Evolutionary conservation across 441 rosid species (phyloP).

Genomic region (Daphne laureola): DNA sequence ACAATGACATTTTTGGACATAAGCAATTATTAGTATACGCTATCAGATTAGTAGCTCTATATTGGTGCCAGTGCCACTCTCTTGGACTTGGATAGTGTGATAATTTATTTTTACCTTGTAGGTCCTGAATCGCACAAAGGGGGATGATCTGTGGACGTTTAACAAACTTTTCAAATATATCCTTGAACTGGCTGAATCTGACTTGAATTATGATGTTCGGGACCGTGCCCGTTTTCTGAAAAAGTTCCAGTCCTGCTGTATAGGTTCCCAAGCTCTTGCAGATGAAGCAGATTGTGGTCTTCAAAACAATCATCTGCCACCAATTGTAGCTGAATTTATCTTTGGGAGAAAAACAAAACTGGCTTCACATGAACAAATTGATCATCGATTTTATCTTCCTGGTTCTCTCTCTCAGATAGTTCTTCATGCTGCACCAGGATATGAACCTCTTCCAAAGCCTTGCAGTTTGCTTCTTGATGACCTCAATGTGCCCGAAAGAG

Average conservation of each 20-base stretch:
- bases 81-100: not conserved
- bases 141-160: conserved; percentile 42
- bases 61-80: not conserved
- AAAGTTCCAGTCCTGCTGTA: conserved; percentile 42
- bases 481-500: conserved; percentile 29
- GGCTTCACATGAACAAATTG: conserved; percentile 31
- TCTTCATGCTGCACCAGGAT: conserved; percentile 98
- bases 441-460: conserved; percentile 97
- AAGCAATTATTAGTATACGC: too few species aligned
- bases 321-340: conserved; percentile 42
- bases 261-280: conserved; percentile 30
- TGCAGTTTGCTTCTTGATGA: conserved; percentile 48
- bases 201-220: conserved; percentile 80
- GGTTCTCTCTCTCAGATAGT: conserved; percentile 97
- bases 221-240: conserved; percentile 82
- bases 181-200: conserved; percentile 85
- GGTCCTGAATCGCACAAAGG: conserved; percentile 48
- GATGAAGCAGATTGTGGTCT: conserved; percentile 28
- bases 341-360: conserved; percentile 47
- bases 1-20: too few species aligned
- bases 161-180: conserved; percentile 53
- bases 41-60: not conserved
- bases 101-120: conserved; percentile 15
- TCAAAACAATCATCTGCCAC: conserved; percentile 27
- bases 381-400: conserved; percentile 79